Conservation (phyloP, 1,284 basidiomycete species). For the Mycosarcoma mackinlayi region DNA sequence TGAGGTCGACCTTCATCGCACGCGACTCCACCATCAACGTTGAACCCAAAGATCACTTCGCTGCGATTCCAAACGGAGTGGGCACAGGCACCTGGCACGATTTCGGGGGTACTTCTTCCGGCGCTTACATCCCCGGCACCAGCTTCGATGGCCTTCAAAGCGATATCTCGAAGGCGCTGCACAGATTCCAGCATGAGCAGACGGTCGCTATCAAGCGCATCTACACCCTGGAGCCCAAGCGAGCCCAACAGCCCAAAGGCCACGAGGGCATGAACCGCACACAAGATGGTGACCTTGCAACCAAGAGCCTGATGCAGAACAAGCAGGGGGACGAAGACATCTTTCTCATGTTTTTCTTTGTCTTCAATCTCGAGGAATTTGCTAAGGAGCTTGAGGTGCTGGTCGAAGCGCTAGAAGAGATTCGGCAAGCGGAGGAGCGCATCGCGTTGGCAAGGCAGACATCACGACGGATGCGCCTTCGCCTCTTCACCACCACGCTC, state of each 20-base stretch:
- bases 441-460: conserved; percentile 41
- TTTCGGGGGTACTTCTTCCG: conserved; percentile 15
- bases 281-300: conserved; percentile 1
- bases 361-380: conserved; percentile 65
- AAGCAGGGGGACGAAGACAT: conserved; percentile 56
- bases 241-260: conserved; percentile 8
- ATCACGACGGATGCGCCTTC: conserved; percentile 31
- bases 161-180: conserved; percentile 49
- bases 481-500: conserved; percentile 25
- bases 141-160: conserved; percentile 50
- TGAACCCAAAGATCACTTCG: conserved; percentile 4
- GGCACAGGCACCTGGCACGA: conserved; percentile 30
- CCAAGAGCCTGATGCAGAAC: conserved; percentile 16
- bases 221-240: conserved; percentile 59
- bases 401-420: conserved; percentile 46
- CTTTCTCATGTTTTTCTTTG: conserved; percentile 64
- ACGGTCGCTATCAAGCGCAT: conserved; percentile 61
- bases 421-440: conserved; percentile 47
- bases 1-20: conserved; percentile 46
- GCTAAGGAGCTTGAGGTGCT: conserved; percentile 54
- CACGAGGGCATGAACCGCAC: background rate
- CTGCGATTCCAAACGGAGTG: background rate
- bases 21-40: conserved; percentile 10
- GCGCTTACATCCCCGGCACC: conserved; percentile 27
- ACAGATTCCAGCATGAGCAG: conserved; percentile 60